phyloP scores from a whole-genome alignment of 163 green algal genomes.

The Chlamydomonas reinhardtii region DNA sequence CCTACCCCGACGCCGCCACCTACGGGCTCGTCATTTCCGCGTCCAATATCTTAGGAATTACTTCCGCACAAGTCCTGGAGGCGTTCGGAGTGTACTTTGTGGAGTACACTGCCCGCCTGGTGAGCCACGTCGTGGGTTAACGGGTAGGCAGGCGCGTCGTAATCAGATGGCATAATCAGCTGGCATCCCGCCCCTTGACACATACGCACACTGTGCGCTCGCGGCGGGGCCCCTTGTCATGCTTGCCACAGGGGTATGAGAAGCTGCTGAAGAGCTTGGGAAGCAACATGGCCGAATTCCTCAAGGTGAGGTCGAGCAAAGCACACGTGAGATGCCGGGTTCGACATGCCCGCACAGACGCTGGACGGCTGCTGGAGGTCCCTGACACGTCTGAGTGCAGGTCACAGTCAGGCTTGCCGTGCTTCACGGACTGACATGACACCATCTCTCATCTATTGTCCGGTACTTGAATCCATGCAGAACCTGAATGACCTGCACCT shows the following conservation, averaged over 20 bases:
- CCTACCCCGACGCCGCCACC: conserved; percentile 24
- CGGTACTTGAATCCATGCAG: too few relatives aligned
- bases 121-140: too few relatives aligned
- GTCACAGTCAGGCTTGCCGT: too few relatives aligned
- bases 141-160: too few relatives aligned
- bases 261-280: conserved; percentile 31
- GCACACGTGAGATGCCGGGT: background rate
- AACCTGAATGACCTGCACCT: conserved; percentile 52
- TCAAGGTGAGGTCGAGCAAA: background rate
- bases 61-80: conserved; percentile 12
- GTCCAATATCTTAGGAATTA: conserved; percentile 2
- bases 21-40: conserved; percentile 17
- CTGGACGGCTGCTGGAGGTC: too few relatives aligned
- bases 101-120: conserved; percentile 3
- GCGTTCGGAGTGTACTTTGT: conserved; percentile 42
- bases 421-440: too few relatives aligned
- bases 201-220: too few relatives aligned
- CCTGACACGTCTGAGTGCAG: too few relatives aligned
- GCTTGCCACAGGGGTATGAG: conserved; percentile 10
- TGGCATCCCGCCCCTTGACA: too few relatives aligned
- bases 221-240: too few relatives aligned
- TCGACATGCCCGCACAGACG: background rate
- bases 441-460: too few relatives aligned
- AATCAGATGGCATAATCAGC: too few relatives aligned
- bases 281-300: conserved; percentile 37